Percentiles rank a stretch among this genome's conserved stretches.
These are phyloP conservation scores for Cadophora luteo-olivacea DNA, from an alignment of 2,329 filamentous ascomycete genomes.

Conservation along the genomic window DNA sequence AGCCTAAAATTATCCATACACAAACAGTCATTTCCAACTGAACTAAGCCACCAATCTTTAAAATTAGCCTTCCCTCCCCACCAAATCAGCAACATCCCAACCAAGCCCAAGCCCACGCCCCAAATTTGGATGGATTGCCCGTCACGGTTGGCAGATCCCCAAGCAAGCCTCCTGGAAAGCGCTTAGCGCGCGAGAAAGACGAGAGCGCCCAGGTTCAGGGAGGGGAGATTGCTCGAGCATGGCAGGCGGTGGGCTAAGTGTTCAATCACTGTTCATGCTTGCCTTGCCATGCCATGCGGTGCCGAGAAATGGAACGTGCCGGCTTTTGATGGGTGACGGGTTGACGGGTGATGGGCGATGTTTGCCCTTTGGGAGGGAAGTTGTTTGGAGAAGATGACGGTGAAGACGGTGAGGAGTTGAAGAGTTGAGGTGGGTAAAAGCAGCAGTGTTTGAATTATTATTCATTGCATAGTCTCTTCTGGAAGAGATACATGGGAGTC, in stretches of 20 bases:
- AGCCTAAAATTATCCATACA: not conserved
- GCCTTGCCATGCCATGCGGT: too few species aligned
- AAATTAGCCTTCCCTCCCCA: not conserved
- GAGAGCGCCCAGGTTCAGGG: not conserved
- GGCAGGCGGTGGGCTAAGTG: too few species aligned
- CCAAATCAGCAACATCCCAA: not conserved
- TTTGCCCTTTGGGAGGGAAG: too few species aligned
- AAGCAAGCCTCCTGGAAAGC: not conserved
- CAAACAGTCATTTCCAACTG: too few species aligned
- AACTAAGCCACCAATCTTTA: not conserved
- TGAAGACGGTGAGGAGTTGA: too few species aligned
- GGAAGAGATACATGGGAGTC: too few species aligned
- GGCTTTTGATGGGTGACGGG: not conserved
- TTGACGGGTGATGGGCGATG: too few species aligned
- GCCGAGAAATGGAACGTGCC: not conserved
- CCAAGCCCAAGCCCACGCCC: not conserved
- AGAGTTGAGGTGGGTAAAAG: too few species aligned
- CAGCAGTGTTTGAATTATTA: too few species aligned
- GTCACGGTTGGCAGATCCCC: not conserved
- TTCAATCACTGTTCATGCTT: not conserved
- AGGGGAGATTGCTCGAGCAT: not conserved
- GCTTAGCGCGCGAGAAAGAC: constrained; percentile 3
- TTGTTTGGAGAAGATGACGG: too few species aligned
- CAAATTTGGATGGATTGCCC: not conserved
- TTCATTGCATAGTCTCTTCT: too few species aligned